phyloP scores from a whole-genome alignment of 495 filamentous ascomycete species.

The Durotheca rogersii region DNA sequence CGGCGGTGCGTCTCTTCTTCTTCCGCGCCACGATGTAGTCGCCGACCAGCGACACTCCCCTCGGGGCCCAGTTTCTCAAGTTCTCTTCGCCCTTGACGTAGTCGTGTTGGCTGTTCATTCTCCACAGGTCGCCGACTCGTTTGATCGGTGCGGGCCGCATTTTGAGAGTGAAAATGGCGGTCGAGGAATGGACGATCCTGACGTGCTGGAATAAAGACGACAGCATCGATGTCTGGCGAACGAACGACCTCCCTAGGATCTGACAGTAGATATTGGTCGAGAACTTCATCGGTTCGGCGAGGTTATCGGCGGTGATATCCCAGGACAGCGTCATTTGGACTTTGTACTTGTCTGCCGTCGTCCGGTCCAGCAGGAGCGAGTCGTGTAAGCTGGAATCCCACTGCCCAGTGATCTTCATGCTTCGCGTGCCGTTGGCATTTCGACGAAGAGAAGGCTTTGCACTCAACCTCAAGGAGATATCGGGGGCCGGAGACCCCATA shows the following conservation, averaged over 20 bases:
- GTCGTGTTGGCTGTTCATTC: slow-evolving; percentile 91
- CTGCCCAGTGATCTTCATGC: slow-evolving; percentile 79
- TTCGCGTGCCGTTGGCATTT: slow-evolving; percentile 89
- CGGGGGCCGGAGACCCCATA: slow-evolving; percentile 64
- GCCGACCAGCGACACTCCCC: slow-evolving; percentile 80
- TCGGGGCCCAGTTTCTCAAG: slow-evolving; percentile 78
- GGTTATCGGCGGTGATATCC: slow-evolving; percentile 75
- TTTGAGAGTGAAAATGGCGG: slow-evolving; percentile 78
- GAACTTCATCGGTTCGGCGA: slow-evolving; percentile 82
- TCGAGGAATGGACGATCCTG: slow-evolving; percentile 81
- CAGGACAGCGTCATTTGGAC: slow-evolving; percentile 84
- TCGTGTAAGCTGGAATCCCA: slow-evolving; percentile 96
- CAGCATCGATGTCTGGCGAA: slow-evolving; percentile 82
- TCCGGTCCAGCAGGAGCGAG: slow-evolving; percentile 84
- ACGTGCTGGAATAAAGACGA: slow-evolving; percentile 82
- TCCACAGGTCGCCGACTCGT: slow-evolving; percentile 88
- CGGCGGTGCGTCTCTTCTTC: slow-evolving; percentile 66
- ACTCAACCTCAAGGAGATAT: slow-evolving; percentile 74
- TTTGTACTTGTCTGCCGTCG: slow-evolving; percentile 85
- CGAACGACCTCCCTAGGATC: slow-evolving; percentile 78
- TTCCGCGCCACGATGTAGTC: slow-evolving; percentile 76
- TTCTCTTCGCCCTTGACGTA: slow-evolving; percentile 94
- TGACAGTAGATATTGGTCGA: slow-evolving; percentile 76
- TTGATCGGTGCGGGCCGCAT: slow-evolving; percentile 88
- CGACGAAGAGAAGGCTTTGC: slow-evolving; percentile 72